Percentiles rank a stretch among this genome's conserved stretches.
These are phyloP conservation scores for Dendrobium nobile DNA, from an alignment of 106 monocot species.

Conservation along the genomic window DNA sequence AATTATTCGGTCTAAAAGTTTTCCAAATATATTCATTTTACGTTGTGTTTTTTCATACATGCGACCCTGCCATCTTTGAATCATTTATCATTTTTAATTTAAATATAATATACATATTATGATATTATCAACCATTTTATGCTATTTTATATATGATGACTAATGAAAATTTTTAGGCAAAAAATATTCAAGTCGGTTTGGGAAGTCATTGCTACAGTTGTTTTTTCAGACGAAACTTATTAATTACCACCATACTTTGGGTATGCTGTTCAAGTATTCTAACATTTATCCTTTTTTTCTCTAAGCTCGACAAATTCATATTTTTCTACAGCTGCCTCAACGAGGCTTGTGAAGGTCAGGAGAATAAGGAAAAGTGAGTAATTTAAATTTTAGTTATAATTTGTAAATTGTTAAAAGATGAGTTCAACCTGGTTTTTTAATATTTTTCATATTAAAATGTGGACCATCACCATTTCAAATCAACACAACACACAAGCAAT, in stretches of 20 bases:
- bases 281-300: not conserved
- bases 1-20: too few relatives aligned
- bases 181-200: not conserved
- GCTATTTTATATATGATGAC: too few relatives aligned
- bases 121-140: too few relatives aligned
- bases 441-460: not conserved
- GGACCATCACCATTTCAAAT: not conserved
- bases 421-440: not conserved
- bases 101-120: too few relatives aligned
- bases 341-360: not conserved
- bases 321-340: slow-evolving; percentile 3
- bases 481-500: not conserved
- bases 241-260: not conserved
- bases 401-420: not conserved
- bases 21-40: too few relatives aligned
- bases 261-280: not conserved
- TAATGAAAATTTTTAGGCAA: too few relatives aligned
- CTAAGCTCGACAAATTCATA: not conserved
- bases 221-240: not conserved
- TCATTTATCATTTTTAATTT: too few relatives aligned
- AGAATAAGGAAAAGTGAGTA: not conserved
- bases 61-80: too few relatives aligned
- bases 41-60: too few relatives aligned
- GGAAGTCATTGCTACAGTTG: not conserved
- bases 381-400: not conserved